Conservation (phyloP, 306 rosid genomes). For the Corylus heterophylla region DNA sequence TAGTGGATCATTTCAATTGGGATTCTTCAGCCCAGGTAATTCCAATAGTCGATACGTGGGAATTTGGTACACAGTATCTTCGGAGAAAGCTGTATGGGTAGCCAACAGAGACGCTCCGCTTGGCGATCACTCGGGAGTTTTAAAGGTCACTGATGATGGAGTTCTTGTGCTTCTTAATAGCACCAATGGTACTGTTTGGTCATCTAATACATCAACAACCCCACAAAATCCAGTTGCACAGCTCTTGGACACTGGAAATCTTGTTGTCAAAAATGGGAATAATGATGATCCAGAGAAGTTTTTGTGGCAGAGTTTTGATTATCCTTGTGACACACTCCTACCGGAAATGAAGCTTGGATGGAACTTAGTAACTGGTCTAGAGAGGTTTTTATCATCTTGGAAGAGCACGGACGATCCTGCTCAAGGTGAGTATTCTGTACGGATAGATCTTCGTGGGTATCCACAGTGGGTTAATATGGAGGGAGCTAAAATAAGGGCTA, state of each 20-base stretch:
- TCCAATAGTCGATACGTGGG: constrained; percentile 49
- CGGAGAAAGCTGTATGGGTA: constrained; percentile 51
- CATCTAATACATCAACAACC: neutral
- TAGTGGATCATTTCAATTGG: constrained; percentile 44
- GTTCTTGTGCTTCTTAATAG: constrained; percentile 37
- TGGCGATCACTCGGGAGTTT: constrained; percentile 33
- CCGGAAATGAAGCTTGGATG: constrained; percentile 51
- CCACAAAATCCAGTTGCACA: constrained; percentile 1
- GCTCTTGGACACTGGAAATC: constrained; percentile 41
- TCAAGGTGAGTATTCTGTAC: constrained; percentile 17
- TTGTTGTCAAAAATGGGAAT: constrained; percentile 33
- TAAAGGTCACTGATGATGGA: constrained; percentile 24
- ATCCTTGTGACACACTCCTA: constrained; percentile 52
- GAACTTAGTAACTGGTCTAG: constrained; percentile 30
- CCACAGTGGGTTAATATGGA: neutral
- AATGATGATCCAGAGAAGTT: constrained; percentile 2
- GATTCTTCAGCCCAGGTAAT: constrained; percentile 56
- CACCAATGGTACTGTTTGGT: constrained; percentile 12
- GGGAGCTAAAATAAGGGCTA: neutral
- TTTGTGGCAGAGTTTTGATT: constrained; percentile 57
- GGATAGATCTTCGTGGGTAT: neutral
- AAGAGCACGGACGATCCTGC: constrained; percentile 44
- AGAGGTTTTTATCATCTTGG: constrained; percentile 38
- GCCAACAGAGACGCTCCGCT: constrained; percentile 46
- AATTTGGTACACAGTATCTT: constrained; percentile 52